Conservation (phyloP, 2,329 filamentous ascomycete genomes). For the Calonectria honghensis region DNA sequence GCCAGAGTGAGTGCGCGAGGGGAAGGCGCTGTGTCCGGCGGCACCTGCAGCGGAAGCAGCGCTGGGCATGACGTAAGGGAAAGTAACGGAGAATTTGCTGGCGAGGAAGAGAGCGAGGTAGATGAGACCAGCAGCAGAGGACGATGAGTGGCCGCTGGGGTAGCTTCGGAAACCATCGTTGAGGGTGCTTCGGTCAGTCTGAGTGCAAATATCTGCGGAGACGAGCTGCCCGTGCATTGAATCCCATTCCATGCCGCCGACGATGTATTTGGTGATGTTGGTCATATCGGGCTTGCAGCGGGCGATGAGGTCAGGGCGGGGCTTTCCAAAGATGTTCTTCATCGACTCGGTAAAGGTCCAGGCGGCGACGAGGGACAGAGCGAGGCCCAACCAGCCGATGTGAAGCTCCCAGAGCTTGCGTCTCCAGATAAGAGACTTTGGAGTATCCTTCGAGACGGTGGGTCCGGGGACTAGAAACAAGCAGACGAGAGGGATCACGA, state of each 20-base stretch:
- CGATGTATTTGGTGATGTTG: constrained; percentile 75
- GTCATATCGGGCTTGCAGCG: constrained; percentile 85
- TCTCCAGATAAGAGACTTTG: constrained; percentile 81
- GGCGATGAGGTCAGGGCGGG: constrained; percentile 87
- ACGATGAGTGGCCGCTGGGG: constrained; percentile 73
- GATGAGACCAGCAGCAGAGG: constrained; percentile 85
- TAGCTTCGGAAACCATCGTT: constrained; percentile 92
- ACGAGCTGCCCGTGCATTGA: constrained; percentile 80
- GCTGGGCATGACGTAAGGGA: constrained; percentile 79
- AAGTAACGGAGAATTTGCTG: constrained; percentile 84
- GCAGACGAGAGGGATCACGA: constrained; percentile 80
- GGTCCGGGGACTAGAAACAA: constrained; percentile 83
- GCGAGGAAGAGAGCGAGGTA: constrained; percentile 93
- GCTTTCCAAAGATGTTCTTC: constrained; percentile 84
- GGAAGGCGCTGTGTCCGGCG: constrained; percentile 83
- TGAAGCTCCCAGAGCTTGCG: constrained; percentile 95
- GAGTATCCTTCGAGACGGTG: constrained; percentile 77
- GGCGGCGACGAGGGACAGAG: constrained; percentile 80
- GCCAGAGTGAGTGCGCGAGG: constrained; percentile 77
- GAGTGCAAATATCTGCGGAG: constrained; percentile 83
- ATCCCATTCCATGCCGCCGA: constrained; percentile 76
- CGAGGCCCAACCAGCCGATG: constrained; percentile 88
- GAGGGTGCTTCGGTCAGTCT: constrained; percentile 75
- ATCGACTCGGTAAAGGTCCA: constrained; percentile 90
- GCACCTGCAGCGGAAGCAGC: constrained; percentile 67